Evolutionary conservation across 768 basidiomycete species (phyloP), one percentile per base, ranked within the genome.

Genomic region (Clavulina sp.): DNA sequence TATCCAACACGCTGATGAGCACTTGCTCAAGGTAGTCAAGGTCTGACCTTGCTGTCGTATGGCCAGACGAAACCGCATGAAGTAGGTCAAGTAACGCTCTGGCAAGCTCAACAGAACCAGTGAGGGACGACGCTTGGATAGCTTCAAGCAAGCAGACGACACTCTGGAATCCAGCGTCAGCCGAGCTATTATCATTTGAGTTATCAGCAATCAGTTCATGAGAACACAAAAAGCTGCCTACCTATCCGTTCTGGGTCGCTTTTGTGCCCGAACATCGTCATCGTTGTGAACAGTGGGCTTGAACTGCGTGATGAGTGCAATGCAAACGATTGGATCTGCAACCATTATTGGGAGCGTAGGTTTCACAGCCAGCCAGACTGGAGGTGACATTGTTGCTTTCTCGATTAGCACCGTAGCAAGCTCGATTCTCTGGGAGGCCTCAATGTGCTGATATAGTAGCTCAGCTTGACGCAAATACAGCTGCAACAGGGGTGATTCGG

Each of bases 21-120:
- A 88, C 71, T 63, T 93, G 91, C 61, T 86, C 79, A 7, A 83
- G 66, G 58, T 86, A 93, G 56, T 72, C 78, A 18, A 79, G 71
- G 48, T 84, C 84, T n/a, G 78, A 73, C 30, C 72, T 70, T 3
- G 72, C 64, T 31, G 72, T 61, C 5, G 76, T 69, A 4, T 74
- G 66, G 16, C 73, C 69, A 50, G 77, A 78, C 2, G 77, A 66
- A 13, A 89, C 70, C 50, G 70, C 75, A 58, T 74, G 77, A 30
- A 95, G 68, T 0, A 78, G 76, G 36, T 86, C 82, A 36, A 96
- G 68, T 4, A 92, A 69, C 43, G 69, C 71, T 0, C 80, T 73
- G 41, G 91, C 69, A 41, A 93, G 71, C 34, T 84, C 77, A 28
- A 79, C 66, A 19, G 83, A 81, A 21, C 78, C 82, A 0, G 80